Evolutionary conservation across 106 monocot species (phyloP), one percentile per base, ranked within the genome.

Genomic region (Dendrobium catenatum): DNA sequence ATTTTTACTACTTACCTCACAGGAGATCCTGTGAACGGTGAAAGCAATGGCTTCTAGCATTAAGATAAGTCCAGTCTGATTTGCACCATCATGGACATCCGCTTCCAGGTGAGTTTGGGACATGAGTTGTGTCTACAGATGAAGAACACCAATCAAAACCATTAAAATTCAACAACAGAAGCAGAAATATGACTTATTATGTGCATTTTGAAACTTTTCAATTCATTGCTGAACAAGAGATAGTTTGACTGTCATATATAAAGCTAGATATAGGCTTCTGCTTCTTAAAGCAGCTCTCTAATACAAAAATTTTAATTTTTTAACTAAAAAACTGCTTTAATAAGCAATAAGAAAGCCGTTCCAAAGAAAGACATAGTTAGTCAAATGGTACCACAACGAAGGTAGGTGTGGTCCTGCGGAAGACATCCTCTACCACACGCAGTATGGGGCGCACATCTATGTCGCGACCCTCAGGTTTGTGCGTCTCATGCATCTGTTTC

Each of bases 401-500:
- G 31, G 91, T 89, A 18, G 92, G 95, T 0, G 84, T 86, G 27
- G 92, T 85, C 27, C 85, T 56, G 2, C 77, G 85, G 19, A 95
- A 54, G 67, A 89, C 40, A 59, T 95, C 95, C 83, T 95, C 90
- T 0, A 90, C 84, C 1, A 92, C 66, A n/a, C 68, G 75, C 64
- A 95, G 59, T 37, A 95, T 79, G 2, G 92, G 84, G 77, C 81
- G 58, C 68, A 67, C 85, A n/a, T 95, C 86, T 27, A 92, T 19
- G 0, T 92, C 87, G 1, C 90, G 90, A 1, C 92, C 92, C 37
- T 95, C 92, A 2, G 95, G 95, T 37, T 83, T 20, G 66, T 95
- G 95, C 3, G 92, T 95, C 6, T 84, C 87, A 9, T 82, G 75
- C 54, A 95, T 86, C 82, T 95, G 92, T 81, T 89, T 95, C 90